A percentile compares a stretch with the other conserved stretches of the same genome.
phyloP scores from a whole-genome alignment of 2,329 filamentous ascomycete genomes.

The Apiospora sp. region DNA sequence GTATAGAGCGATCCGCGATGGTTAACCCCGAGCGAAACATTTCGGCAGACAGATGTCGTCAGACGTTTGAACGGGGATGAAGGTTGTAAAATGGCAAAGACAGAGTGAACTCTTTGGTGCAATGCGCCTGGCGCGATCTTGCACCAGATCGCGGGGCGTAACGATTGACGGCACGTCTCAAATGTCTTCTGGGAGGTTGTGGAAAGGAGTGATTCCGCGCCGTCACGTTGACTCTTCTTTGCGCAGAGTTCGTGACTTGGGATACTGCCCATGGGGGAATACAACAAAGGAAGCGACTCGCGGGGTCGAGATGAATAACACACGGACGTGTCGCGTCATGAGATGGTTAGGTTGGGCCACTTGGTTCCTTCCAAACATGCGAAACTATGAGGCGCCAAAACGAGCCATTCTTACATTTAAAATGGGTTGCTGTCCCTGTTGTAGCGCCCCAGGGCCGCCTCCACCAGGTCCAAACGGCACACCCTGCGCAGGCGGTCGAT shows the following conservation, averaged over 20 bases:
- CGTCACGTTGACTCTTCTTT: background rate
- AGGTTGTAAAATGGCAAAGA: background rate
- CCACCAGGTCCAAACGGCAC: conserved; percentile 60
- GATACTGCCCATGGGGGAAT: background rate
- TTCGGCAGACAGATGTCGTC: background rate
- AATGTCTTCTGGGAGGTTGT: background rate
- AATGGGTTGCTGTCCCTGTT: conserved; percentile 85
- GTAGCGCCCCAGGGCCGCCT: conserved; percentile 63
- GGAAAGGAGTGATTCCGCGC: background rate
- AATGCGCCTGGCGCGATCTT: background rate
- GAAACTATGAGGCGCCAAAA: background rate
- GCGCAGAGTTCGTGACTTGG: background rate
- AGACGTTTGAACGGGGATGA: too few relatives aligned
- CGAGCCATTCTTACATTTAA: conserved; percentile 65
- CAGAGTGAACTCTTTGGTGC: background rate
- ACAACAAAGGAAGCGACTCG: conserved; percentile 13
- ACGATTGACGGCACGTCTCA: background rate
- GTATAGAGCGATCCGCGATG: background rate
- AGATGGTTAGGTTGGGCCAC: conserved; percentile 15
- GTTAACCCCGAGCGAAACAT: background rate
- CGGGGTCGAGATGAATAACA: conserved; percentile 15
- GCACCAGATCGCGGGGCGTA: background rate
- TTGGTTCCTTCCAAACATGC: conserved; percentile 5
- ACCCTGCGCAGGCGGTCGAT: conserved; percentile 65
- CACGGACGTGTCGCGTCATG: conserved; percentile 21